A percentile compares a stretch with the other conserved stretches of the same genome.
These are phyloP conservation scores for Nicotiana rustica DNA, from an alignment of 305 asterid genomes.

Conservation along the genomic window DNA sequence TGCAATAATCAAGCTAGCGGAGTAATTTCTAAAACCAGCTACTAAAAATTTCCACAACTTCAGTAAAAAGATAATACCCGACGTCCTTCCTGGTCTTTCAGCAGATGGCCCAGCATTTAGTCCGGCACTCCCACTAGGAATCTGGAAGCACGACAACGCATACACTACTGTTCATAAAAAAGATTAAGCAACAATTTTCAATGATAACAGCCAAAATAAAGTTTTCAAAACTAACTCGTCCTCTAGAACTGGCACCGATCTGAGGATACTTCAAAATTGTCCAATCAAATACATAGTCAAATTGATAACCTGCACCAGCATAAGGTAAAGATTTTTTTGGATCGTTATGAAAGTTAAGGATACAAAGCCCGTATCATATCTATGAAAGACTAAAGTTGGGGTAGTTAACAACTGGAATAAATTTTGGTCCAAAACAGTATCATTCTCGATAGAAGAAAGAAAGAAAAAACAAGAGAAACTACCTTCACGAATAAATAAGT, in stretches of 20 bases:
- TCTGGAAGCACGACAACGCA: conserved; percentile 55
- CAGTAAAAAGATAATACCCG: conserved; percentile 57
- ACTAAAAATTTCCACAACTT: neutral
- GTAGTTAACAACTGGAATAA: neutral
- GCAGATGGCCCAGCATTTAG: conserved; percentile 78
- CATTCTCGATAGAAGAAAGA: neutral
- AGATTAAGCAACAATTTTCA: neutral
- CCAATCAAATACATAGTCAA: conserved; percentile 96
- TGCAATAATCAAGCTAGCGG: neutral
- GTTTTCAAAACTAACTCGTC: conserved; percentile 57
- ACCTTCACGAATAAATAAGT: conserved; percentile 79
- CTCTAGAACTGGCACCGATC: conserved; percentile 78
- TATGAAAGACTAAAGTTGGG: neutral
- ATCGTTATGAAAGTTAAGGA: no score
- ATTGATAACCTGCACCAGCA: conserved; percentile 74
- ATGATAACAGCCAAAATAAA: conserved; percentile 3
- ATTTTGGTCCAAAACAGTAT: neutral
- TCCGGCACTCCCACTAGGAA: conserved; percentile 70
- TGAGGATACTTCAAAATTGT: conserved; percentile 93
- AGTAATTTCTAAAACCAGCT: neutral
- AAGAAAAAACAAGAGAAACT: conserved; percentile 14
- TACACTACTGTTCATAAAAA: neutral
- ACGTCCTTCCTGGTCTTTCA: conserved; percentile 77
- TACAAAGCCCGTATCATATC: no score
- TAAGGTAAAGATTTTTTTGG: conserved; percentile 25